Percentiles rank a stretch among this genome's conserved stretches.
phyloP scores from a whole-genome alignment of 352 stramenopile species.

The Globisporangium viniferum region DNA sequence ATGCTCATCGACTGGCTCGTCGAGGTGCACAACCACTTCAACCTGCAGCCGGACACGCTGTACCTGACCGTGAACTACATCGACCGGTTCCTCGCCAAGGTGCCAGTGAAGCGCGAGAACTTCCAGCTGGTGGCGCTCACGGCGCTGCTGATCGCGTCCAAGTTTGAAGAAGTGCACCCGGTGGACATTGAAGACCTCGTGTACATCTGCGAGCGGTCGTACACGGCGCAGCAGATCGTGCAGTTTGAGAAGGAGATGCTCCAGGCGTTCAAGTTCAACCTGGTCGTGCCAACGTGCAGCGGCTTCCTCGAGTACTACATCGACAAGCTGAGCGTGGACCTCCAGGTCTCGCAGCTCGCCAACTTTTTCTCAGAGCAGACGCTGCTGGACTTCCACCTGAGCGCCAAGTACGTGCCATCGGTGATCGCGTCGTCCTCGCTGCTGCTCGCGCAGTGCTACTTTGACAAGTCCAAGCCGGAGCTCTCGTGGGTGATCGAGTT shows the following conservation, averaged over 20 bases:
- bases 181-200: constrained; percentile 96
- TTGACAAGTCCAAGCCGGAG: constrained; percentile 33
- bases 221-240: constrained; percentile 78
- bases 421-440: constrained; percentile 47
- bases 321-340: constrained; percentile 61
- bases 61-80: constrained; percentile 99
- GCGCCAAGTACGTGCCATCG: constrained; percentile 44
- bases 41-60: constrained; percentile 95
- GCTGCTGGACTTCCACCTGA: constrained; percentile 54
- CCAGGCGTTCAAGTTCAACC: constrained; percentile 93
- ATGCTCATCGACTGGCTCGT: constrained; percentile 81
- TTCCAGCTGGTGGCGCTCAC: constrained; percentile 98
- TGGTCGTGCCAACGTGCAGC: constrained; percentile 94
- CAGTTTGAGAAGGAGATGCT: constrained; percentile 95
- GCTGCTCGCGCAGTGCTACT: constrained; percentile 46
- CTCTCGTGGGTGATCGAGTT: constrained; percentile 47
- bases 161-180: constrained; percentile 99
- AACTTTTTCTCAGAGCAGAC: constrained; percentile 59
- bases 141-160: constrained; percentile 95
- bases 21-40: constrained; percentile 98
- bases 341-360: constrained; percentile 38
- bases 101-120: constrained; percentile 88
- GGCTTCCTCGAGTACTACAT: constrained; percentile 96
- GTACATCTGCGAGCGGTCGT: constrained; percentile 98
- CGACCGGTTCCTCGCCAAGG: constrained; percentile 94